These are phyloP conservation scores for Trypanosomatidae sp. DNA, from an alignment of 208 protist genomes.

Conservation along the genomic window DNA sequence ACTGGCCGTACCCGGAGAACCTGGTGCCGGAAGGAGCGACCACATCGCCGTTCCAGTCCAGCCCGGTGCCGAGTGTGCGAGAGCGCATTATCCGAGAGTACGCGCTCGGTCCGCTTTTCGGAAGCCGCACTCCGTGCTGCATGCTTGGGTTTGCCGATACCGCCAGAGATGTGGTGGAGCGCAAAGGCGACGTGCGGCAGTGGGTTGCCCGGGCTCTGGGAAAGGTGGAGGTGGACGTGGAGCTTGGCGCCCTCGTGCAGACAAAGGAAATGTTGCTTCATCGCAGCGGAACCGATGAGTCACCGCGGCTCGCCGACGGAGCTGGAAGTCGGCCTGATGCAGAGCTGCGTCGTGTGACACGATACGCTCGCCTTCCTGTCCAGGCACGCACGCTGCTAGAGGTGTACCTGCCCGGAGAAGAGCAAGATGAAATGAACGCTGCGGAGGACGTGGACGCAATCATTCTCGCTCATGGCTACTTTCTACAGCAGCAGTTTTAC, in stretches of 20 bases:
- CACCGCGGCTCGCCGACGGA: slow-evolving; percentile 52
- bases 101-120: slow-evolving; percentile 78
- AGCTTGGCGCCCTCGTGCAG: slow-evolving; percentile 44
- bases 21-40: slow-evolving; percentile 66
- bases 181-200: slow-evolving; percentile 28
- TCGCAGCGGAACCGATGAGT: slow-evolving; percentile 42
- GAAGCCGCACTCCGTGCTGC: slow-evolving; percentile 55
- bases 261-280: slow-evolving; percentile 76
- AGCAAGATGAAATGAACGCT: slow-evolving; percentile 15
- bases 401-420: slow-evolving; percentile 54
- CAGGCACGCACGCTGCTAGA: slow-evolving; percentile 54
- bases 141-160: slow-evolving; percentile 43
- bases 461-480: slow-evolving; percentile 27
- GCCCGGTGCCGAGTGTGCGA: slow-evolving; percentile 58
- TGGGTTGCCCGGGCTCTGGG: slow-evolving; percentile 40
- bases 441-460: slow-evolving; percentile 10
- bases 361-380: slow-evolving; percentile 54
- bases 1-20: slow-evolving; percentile 76
- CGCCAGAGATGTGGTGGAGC: slow-evolving; percentile 27
- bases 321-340: slow-evolving; percentile 23
- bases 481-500: slow-evolving; percentile 37
- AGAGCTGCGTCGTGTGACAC: slow-evolving; percentile 12
- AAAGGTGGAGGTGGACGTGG: slow-evolving; percentile 27
- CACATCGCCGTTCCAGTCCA: slow-evolving; percentile 75
- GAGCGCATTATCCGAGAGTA: slow-evolving; percentile 67